Conservation (phyloP, 768 basidiomycete genomes). For the Panaeolus cyanescens region DNA sequence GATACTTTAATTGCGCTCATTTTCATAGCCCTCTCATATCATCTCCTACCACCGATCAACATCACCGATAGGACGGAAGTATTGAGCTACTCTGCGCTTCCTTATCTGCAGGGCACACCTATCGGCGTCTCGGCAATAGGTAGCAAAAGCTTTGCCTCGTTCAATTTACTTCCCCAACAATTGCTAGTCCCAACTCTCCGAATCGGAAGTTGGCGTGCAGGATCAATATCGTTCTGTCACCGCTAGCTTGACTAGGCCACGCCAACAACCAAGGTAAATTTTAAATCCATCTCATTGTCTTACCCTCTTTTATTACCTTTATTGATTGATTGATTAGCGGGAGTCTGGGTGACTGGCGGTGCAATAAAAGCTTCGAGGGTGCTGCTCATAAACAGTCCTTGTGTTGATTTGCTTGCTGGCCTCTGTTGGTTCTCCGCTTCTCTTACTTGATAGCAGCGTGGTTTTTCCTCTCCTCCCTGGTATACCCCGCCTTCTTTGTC, state of each 20-base stretch:
- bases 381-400: too few relatives aligned
- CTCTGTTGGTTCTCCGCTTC: neutral
- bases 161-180: too few relatives aligned
- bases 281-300: neutral
- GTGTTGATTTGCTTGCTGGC: neutral
- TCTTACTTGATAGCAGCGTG: too few relatives aligned
- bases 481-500: neutral
- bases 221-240: neutral
- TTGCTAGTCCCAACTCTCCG: neutral
- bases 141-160: too few relatives aligned
- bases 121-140: neutral
- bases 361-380: conserved; percentile 1
- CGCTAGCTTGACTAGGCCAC: neutral
- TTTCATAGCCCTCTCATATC: neutral
- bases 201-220: neutral
- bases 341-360: neutral
- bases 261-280: neutral
- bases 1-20: neutral
- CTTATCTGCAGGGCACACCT: neutral
- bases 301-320: neutral
- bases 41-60: neutral
- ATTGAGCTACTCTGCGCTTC: neutral
- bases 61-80: too few relatives aligned
- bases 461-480: neutral
- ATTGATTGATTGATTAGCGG: neutral